A percentile compares a stretch with the other conserved stretches of the same genome.
phyloP scores from a whole-genome alignment of 1,284 basidiomycete species.

The Megacollybia platyphylla region DNA sequence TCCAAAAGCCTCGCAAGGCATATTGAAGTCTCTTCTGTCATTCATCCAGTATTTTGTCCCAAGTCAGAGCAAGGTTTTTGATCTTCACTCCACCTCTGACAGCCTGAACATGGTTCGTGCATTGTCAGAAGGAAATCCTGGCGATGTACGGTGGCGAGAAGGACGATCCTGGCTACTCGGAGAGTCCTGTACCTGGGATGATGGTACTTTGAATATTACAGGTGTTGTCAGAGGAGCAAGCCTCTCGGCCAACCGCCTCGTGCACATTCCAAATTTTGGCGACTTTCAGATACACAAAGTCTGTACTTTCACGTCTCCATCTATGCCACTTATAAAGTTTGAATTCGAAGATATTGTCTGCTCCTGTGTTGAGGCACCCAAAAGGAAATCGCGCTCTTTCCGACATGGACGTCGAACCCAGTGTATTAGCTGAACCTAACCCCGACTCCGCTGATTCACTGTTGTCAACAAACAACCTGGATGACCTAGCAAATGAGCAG shows the following conservation, averaged over 20 bases:
- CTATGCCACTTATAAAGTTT: constrained; percentile 7
- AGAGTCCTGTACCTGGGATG: constrained; percentile 54
- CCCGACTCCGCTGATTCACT: constrained; percentile 77
- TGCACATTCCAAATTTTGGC: constrained; percentile 83
- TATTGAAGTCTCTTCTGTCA: constrained; percentile 79
- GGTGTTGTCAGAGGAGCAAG: constrained; percentile 76
- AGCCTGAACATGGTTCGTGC: constrained; percentile 59
- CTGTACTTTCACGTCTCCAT: constrained; percentile 11
- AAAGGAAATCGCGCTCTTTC: constrained; percentile 17
- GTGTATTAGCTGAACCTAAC: constrained; percentile 44
- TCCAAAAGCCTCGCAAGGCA: constrained; percentile 47
- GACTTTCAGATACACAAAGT: constrained; percentile 84
- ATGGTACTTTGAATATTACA: constrained; percentile 57
- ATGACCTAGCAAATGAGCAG: constrained; percentile 88
- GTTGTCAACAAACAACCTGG: constrained; percentile 78
- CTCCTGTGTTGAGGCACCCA: constrained; percentile 31
- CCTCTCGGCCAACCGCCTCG: constrained; percentile 75
- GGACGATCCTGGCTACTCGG: constrained; percentile 72
- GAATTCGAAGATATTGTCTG: constrained; percentile 49
- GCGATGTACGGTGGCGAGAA: constrained; percentile 72
- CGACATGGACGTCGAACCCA: constrained; percentile 55
- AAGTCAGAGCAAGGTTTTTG: constrained; percentile 54
- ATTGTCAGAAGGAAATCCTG: constrained; percentile 71
- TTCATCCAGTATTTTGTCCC: constrained; percentile 96
- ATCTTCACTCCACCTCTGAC: constrained; percentile 54